phyloP scores from a whole-genome alignment of 1,284 basidiomycete species.

The Pseudozyma sp. region DNA sequence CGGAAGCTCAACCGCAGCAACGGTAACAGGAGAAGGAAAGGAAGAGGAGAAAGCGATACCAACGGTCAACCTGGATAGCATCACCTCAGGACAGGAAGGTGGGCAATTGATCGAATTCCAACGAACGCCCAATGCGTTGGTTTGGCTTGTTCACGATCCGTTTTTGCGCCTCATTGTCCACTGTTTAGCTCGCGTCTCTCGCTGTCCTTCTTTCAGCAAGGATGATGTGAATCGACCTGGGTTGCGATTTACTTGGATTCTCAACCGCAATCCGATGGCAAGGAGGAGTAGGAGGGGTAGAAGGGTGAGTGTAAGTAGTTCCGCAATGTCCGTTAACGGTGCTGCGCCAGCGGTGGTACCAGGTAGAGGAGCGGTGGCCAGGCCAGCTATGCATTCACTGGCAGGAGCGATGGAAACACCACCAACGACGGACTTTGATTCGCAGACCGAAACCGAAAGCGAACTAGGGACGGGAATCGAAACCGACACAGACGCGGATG shows the following conservation, averaged over 20 bases:
- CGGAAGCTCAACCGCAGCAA: not conserved
- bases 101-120: constrained; percentile 52
- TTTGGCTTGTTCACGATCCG: constrained; percentile 57
- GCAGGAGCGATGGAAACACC: constrained; percentile 38
- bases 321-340: not conserved
- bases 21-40: not conserved
- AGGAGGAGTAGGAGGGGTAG: constrained; percentile 30
- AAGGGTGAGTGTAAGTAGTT: constrained; percentile 25
- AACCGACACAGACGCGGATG: constrained; percentile 1
- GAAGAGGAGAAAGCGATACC: constrained; percentile 1
- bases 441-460: constrained; percentile 34
- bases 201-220: constrained; percentile 58
- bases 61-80: constrained; percentile 14
- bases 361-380: not conserved
- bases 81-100: not conserved
- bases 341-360: not conserved
- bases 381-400: not conserved
- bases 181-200: constrained; percentile 55
- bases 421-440: constrained; percentile 51
- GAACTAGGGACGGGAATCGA: not conserved
- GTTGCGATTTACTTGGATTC: constrained; percentile 56
- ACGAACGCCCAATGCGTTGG: constrained; percentile 54
- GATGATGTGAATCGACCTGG: constrained; percentile 26
- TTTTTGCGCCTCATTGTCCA: constrained; percentile 59
- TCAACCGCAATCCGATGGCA: constrained; percentile 56